Percentiles rank a stretch among this genome's conserved stretches.
These are phyloP conservation scores for Chaetothyriales sp. DNA, from an alignment of 2,329 filamentous ascomycete genomes.

Conservation along the genomic window DNA sequence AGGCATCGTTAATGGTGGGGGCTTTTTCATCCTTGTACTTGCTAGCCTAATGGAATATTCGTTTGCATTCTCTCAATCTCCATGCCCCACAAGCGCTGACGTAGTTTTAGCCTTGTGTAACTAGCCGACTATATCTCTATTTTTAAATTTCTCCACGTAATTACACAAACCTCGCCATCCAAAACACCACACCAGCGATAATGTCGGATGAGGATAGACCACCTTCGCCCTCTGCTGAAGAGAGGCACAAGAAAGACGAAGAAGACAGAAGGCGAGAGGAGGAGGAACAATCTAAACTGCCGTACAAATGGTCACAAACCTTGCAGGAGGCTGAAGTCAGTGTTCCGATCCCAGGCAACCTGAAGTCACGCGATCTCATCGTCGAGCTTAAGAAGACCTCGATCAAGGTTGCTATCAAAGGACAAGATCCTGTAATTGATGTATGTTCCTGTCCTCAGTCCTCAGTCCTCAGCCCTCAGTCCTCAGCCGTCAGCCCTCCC, in stretches of 20 bases:
- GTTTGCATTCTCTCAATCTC: not conserved
- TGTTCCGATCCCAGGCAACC: slow-evolving; percentile 61
- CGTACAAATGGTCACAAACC: slow-evolving; percentile 94
- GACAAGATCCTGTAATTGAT: slow-evolving; percentile 68
- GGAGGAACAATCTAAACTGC: slow-evolving; percentile 76
- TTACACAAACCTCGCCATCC: not conserved
- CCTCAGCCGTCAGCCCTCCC: no score
- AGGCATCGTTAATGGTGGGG: not conserved
- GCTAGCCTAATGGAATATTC: not conserved
- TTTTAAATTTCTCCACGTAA: not conserved
- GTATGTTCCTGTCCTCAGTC: slow-evolving; percentile 41
- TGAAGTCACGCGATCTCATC: slow-evolving; percentile 70
- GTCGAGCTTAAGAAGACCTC: slow-evolving; percentile 68
- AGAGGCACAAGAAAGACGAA: slow-evolving; percentile 40
- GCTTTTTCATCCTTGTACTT: not conserved
- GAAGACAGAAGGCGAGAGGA: slow-evolving; percentile 55
- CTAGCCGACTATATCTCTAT: not conserved
- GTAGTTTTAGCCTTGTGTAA: slow-evolving; percentile 1
- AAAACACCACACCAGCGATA: not conserved
- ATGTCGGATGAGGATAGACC: not conserved
- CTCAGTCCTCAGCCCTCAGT: no score
- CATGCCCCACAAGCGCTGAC: not conserved
- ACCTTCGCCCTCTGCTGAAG: slow-evolving; percentile 35
- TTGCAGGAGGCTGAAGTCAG: slow-evolving; percentile 76
- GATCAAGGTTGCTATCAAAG: slow-evolving; percentile 71